Evolutionary conservation across 2,329 filamentous ascomycete genomes (phyloP), one percentile per base, ranked within the genome.

Genomic region (Purpureocillium lavendulum): DNA sequence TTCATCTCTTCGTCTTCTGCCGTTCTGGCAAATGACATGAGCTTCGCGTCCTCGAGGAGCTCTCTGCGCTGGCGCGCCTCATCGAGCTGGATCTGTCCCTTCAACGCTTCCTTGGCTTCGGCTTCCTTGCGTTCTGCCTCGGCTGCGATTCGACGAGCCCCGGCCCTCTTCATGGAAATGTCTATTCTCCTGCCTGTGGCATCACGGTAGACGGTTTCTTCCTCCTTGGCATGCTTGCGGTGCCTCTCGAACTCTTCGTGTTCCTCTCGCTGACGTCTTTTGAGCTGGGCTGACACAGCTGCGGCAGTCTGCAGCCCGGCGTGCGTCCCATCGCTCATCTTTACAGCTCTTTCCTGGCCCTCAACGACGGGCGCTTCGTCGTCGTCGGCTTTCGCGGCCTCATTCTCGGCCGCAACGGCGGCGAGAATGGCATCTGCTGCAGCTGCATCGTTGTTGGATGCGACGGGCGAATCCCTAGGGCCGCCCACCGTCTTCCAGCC

Each of bases 111-210:
- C 43, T 77, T 71, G 45, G 81, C 82, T 39, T 77, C 75, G 21
- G 69, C 65, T 56, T 84, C 82, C 51, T 82, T 80, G 49, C 87
- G 82, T 52, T 88, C 82, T 1, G 82, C 83, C 49, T 84, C 87
- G 4, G 61, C 59, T 2, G 67, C 71, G 9, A 62, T 62, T 36
- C 78, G 76, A n/a, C 87, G 75, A 37, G 86, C 83, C 60, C 96
- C 88, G 15, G 87, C 89, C 17, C 89, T 77, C 61, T 87, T 87
- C 84, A 95, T 87, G 14, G 82, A 81, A 17, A 97, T 77, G 55
- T 98, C 94, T 47, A 98, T 89, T 40, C 94, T 82, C n/a, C 89
- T 77, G 11, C 92, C 92, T 3, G 85, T 92, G 10, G 94, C 92
- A 62, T 98, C 92, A 51, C 92, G 84, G 59, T 97, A 96, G 17